Percentiles rank a stretch among this genome's conserved stretches.
Evolutionary conservation across 805 yeast genomes (phyloP).

Genomic region (Yamadazyma endophytica): DNA sequence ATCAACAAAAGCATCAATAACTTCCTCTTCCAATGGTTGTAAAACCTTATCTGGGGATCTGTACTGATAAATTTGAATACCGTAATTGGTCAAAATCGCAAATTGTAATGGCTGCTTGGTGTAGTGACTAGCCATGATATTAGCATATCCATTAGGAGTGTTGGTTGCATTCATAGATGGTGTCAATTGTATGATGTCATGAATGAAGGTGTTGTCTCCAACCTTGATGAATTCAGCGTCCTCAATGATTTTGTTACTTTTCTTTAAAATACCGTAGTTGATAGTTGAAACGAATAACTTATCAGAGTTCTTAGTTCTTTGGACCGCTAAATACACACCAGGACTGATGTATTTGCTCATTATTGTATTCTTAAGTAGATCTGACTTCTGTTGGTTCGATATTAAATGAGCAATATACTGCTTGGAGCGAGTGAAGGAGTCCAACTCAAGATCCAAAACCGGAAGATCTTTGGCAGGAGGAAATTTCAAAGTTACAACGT

Average conservation of each 20-base stretch:
- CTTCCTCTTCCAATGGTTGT: slow-evolving; percentile 61
- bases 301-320: slow-evolving; percentile 40
- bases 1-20: slow-evolving; percentile 63
- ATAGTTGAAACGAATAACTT: slow-evolving; percentile 72
- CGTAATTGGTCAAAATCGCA: slow-evolving; percentile 78
- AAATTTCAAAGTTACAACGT: slow-evolving; percentile 49
- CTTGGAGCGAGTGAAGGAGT: slow-evolving; percentile 37
- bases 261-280: slow-evolving; percentile 80
- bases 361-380: slow-evolving; percentile 54
- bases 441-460: slow-evolving; percentile 35
- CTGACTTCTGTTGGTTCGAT: slow-evolving; percentile 45
- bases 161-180: slow-evolving; percentile 68
- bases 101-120: slow-evolving; percentile 60
- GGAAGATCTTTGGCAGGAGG: slow-evolving; percentile 58
- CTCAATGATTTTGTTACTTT: slow-evolving; percentile 67
- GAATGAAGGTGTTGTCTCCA: slow-evolving; percentile 42
- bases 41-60: slow-evolving; percentile 78
- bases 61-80: slow-evolving; percentile 71
- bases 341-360: slow-evolving; percentile 70
- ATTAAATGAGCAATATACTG: slow-evolving; percentile 37
- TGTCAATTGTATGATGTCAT: slow-evolving; percentile 68
- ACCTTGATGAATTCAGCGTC: slow-evolving; percentile 59
- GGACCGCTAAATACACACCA: slow-evolving; percentile 76
- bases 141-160: slow-evolving; percentile 78
- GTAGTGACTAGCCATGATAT: slow-evolving; percentile 84